Conservation (phyloP, 208 protist species). For the Angomonas deanei region DNA sequence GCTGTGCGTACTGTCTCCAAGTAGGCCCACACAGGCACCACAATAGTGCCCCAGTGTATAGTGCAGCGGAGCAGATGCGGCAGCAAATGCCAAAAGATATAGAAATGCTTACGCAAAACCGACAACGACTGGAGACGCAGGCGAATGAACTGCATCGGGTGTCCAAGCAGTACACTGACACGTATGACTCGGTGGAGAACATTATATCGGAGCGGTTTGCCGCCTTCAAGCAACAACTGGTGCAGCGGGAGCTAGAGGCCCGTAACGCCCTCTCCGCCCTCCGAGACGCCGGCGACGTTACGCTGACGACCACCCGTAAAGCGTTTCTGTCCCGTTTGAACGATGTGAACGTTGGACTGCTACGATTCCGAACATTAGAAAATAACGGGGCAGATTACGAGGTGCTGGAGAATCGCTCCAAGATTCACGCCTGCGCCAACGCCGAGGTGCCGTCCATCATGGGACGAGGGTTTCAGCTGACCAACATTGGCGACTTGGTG, state of each 20-base stretch:
- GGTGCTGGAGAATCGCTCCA: conserved; percentile 42
- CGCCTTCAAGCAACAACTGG: conserved; percentile 54
- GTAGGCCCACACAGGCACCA: conserved; percentile 69
- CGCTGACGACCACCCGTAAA: conserved; percentile 33
- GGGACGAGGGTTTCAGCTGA: conserved; percentile 58
- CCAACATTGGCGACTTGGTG: conserved; percentile 38
- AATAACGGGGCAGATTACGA: conserved; percentile 58
- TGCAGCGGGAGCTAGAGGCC: conserved; percentile 63
- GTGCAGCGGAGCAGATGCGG: conserved; percentile 52
- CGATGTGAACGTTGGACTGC: conserved; percentile 37
- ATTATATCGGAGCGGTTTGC: conserved; percentile 69
- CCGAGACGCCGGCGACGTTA: conserved; percentile 51
- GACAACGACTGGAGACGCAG: conserved; percentile 42
- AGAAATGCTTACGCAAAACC: conserved; percentile 30
- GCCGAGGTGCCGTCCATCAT: conserved; percentile 34
- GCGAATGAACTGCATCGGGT: conserved; percentile 66
- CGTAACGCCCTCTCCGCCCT: conserved; percentile 44
- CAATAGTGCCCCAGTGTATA: conserved; percentile 26
- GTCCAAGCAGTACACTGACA: conserved; percentile 39
- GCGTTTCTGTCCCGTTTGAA: conserved; percentile 52
- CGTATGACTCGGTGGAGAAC: conserved; percentile 69
- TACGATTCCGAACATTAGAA: conserved; percentile 45
- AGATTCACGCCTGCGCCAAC: conserved; percentile 23
- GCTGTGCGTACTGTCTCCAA: conserved; percentile 86
- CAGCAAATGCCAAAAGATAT: conserved; percentile 54